phyloP scores from a whole-genome alignment of 768 basidiomycete species.

The Russula abietina region DNA sequence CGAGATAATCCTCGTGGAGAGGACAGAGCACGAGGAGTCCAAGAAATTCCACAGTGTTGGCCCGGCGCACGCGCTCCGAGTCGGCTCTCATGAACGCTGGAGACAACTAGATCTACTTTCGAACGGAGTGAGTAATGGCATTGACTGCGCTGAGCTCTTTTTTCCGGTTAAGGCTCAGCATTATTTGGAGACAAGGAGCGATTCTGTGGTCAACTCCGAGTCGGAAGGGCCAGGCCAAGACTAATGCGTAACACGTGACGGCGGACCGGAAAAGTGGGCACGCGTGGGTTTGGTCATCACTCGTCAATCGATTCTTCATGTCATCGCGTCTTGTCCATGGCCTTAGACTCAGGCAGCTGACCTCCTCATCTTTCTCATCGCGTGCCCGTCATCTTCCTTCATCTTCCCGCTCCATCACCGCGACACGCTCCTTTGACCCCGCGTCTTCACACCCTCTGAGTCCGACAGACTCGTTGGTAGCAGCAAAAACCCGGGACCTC shows the following conservation, averaged over 20 bases:
- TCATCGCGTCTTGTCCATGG: slow-evolving; percentile 18
- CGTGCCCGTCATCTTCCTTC: not conserved
- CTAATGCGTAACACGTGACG: not conserved
- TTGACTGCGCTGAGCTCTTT: not conserved
- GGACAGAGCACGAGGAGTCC: not conserved
- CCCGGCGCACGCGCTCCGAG: not conserved
- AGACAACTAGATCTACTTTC: not conserved
- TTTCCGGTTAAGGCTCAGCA: not conserved
- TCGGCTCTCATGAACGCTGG: not conserved
- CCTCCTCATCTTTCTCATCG: not conserved
- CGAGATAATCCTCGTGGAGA: slow-evolving; percentile 4
- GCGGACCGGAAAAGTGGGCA: not conserved
- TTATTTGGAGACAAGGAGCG: too few relatives aligned
- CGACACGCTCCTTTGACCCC: slow-evolving; percentile 6
- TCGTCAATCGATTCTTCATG: slow-evolving; percentile 14
- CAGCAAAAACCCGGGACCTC: slow-evolving; percentile 21
- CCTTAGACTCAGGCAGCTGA: slow-evolving; percentile 15
- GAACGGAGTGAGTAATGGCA: not conserved
- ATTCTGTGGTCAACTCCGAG: too few relatives aligned
- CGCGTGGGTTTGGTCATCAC: not conserved
- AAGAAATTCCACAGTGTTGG: not conserved
- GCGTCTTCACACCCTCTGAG: slow-evolving; percentile 11
- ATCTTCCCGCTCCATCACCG: slow-evolving; percentile 13
- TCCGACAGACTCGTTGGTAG: slow-evolving; percentile 20
- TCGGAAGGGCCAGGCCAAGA: too few relatives aligned